Base-by-base conservation (phyloP, 73 alveolate species). In the Paramecium pentaurelia region DNA sequence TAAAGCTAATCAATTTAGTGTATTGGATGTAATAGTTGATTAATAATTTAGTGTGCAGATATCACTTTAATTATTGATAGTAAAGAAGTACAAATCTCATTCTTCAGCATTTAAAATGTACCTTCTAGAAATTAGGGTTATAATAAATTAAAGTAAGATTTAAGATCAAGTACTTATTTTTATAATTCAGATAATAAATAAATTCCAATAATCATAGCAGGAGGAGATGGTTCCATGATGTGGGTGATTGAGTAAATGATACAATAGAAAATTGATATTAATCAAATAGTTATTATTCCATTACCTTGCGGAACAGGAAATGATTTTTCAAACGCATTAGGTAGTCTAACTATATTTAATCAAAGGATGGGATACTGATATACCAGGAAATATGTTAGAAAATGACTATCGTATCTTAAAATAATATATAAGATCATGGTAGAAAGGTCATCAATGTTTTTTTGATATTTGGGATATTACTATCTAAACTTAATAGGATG, bases 151-250 rank as follows among this genome's bases (percentile, higher is more conserved):
- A 80, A 49, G 51, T 54, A 80, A 22, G 91, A 80, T 40, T 80
- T 80, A 25, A 8, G 58, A 45, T 42, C 20, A 45, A 47, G 91
- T 80, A 44, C 22, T 9, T 18, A 20, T 80, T 27, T 42, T 9
- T 27, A 80, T 80, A 44, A 54, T 45, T 18, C 14, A 80, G 91
- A 44, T 42, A 22, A 25, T 14, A 54, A 54, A 54, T 80, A 80
- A 80, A 40, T 80, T 7, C 75, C 91, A 42, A 47, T 80, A 8
- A 40, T 80, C 3, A 83, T 93, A 8, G 97, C 96, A 42, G 98
- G 98, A 4, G 99, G 99, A 20, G 98, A 97, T 92, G 99, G 99
- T 28, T 93, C 98, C 14, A 87, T 96, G 90, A 95, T 96, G 96
- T 95, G 94, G 87, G 94, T 96, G n/a, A 95, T 95, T 3, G 87